Percentiles rank a stretch among this genome's conserved stretches.
These are phyloP conservation scores for Westerdykella ornata DNA, from an alignment of 2,329 filamentous ascomycete genomes.

Conservation along the genomic window DNA sequence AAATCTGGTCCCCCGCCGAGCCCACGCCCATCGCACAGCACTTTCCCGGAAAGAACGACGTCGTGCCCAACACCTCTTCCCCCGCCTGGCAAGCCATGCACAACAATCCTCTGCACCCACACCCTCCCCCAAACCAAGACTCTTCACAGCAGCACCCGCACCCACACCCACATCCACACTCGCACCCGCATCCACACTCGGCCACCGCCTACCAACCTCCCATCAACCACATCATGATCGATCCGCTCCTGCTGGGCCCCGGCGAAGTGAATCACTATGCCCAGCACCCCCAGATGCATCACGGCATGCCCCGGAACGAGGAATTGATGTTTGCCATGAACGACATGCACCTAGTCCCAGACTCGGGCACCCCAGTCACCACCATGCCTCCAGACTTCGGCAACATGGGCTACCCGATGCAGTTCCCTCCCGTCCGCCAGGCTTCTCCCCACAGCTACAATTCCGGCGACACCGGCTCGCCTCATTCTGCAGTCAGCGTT, in stretches of 20 bases:
- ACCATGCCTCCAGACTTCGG: slow-evolving; percentile 27
- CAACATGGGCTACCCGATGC: slow-evolving; percentile 29
- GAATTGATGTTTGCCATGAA: slow-evolving; percentile 35
- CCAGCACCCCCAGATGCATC: slow-evolving; percentile 23
- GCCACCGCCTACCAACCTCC: slow-evolving; percentile 12
- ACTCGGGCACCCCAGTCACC: slow-evolving; percentile 20
- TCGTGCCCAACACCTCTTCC: slow-evolving; percentile 18
- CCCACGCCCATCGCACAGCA: slow-evolving; percentile 32
- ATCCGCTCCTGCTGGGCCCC: slow-evolving; percentile 30
- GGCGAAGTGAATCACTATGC: slow-evolving; percentile 14
- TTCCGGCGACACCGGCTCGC: slow-evolving; percentile 32
- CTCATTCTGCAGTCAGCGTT: slow-evolving; percentile 30
- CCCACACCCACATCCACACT: background rate
- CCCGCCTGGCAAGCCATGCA: slow-evolving; percentile 28
- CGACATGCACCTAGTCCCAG: slow-evolving; percentile 31
- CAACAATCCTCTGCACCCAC: slow-evolving; percentile 14
- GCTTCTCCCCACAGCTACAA: slow-evolving; percentile 33
- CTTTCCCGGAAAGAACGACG: slow-evolving; percentile 22
- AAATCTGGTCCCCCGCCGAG: slow-evolving; percentile 33
- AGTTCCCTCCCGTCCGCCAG: slow-evolving; percentile 26
- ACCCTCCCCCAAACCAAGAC: too few species aligned
- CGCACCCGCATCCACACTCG: background rate
- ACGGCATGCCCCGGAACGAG: slow-evolving; percentile 28
- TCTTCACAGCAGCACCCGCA: too few species aligned
- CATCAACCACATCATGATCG: slow-evolving; percentile 35